These are phyloP conservation scores for Pisolithus sp. DNA, from an alignment of 768 basidiomycete genomes.

Conservation along the genomic window DNA sequence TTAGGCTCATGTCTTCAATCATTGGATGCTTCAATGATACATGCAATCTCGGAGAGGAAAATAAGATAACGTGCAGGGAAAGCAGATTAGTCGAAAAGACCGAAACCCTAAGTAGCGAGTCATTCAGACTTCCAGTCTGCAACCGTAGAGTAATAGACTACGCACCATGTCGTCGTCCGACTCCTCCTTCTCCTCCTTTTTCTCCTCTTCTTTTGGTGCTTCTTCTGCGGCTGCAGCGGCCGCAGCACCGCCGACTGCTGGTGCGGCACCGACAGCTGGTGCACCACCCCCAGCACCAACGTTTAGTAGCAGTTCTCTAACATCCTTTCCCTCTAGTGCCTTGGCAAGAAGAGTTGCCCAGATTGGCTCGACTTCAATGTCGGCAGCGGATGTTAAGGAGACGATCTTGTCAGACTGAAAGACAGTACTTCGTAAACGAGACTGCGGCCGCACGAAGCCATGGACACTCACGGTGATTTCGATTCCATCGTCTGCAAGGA, in stretches of 20 bases:
- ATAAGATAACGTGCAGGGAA: conserved; percentile 21
- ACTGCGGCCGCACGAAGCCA: not conserved
- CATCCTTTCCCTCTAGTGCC: conserved; percentile 95
- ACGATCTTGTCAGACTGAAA: conserved; percentile 84
- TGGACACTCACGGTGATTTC: conserved; percentile 85
- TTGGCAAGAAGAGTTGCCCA: conserved; percentile 97
- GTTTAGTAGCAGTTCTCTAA: conserved; percentile 92
- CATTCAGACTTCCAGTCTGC: not conserved
- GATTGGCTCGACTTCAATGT: conserved; percentile 87
- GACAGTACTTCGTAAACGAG: conserved; percentile 4
- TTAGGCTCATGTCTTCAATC: not conserved
- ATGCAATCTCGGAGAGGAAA: conserved; percentile 5
- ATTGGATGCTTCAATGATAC: conserved; percentile 1
- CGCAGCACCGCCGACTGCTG: conserved; percentile 50
- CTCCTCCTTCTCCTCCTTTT: conserved; percentile 85
- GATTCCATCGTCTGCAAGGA: conserved; percentile 94
- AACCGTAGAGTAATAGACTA: conserved; percentile 4
- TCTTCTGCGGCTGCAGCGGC: conserved; percentile 66
- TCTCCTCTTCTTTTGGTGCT: conserved; percentile 66
- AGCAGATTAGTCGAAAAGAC: conserved; percentile 80
- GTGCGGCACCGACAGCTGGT: conserved; percentile 58
- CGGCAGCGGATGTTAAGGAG: conserved; percentile 78
- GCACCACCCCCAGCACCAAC: conserved; percentile 90
- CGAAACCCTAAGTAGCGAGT: conserved; percentile 68
- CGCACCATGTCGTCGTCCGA: conserved; percentile 87